A percentile compares a stretch with the other conserved stretches of the same genome.
Conservation (phyloP, 306 rosid genomes). For the Gleditsia sinensis region DNA sequence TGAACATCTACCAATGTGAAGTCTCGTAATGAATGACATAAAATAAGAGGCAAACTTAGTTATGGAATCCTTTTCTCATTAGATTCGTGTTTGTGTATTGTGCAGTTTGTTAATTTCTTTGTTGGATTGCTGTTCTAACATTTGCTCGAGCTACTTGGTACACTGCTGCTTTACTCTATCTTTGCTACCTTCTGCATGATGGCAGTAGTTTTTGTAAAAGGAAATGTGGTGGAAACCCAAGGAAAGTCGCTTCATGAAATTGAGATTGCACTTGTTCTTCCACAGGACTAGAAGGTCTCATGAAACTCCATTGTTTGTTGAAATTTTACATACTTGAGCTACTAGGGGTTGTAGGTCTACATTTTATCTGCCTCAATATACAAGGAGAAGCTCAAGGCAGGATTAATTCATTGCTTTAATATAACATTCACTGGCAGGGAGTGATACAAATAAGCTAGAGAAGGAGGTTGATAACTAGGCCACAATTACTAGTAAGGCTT, state of each 20-base stretch:
- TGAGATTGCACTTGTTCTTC: conserved; percentile 96
- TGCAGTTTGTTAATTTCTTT: conserved; percentile 90
- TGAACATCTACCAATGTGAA: conserved; percentile 4
- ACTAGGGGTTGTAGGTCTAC: neutral
- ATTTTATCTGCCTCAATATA: neutral
- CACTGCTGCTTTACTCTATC: conserved; percentile 75
- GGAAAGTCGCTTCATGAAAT: conserved; percentile 97
- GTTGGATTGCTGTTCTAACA: conserved; percentile 90
- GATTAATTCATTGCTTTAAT: conserved; percentile 23
- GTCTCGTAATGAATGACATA: neutral
- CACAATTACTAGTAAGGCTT: no score
- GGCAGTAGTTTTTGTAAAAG: conserved; percentile 83
- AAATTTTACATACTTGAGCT: conserved; percentile 23
- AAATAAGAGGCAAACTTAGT: conserved; percentile 11
- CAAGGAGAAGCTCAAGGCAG: conserved; percentile 39
- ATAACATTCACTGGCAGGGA: no score
- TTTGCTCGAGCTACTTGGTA: conserved; percentile 77
- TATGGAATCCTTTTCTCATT: conserved; percentile 20
- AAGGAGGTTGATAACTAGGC: no score
- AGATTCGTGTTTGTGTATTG: conserved; percentile 16
- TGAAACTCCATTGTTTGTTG: neutral
- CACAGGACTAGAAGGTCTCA: conserved; percentile 59
- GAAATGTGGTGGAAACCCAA: conserved; percentile 91
- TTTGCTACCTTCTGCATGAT: conserved; percentile 72
- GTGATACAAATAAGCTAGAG: no score